Conservation (phyloP, 2,329 filamentous ascomycete genomes). For the Drechslerella coelobrocha region DNA sequence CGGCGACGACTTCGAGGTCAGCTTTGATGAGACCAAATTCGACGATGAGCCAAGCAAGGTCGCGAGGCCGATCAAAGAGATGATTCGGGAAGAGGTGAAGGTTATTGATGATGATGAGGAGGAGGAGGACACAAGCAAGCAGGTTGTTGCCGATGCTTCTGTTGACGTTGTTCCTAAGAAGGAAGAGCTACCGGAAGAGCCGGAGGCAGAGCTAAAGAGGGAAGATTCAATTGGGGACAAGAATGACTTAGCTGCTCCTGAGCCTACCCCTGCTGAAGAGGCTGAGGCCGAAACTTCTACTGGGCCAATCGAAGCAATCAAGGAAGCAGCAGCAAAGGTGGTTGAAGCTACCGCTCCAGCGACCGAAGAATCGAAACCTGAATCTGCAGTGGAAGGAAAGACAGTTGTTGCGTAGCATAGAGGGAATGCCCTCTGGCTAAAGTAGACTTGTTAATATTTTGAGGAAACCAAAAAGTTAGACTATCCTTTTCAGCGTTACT, state of each 20-base stretch:
- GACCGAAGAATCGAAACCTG: constrained; percentile 35
- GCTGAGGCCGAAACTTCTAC: constrained; percentile 3
- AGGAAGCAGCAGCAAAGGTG: constrained; percentile 24
- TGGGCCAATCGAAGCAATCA: constrained; percentile 18
- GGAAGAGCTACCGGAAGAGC: background rate
- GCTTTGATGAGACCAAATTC: constrained; percentile 50
- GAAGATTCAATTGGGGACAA: constrained; percentile 11
- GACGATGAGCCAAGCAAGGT: constrained; percentile 49
- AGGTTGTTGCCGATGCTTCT: constrained; percentile 11
- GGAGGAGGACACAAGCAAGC: constrained; percentile 18
- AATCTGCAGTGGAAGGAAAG: constrained; percentile 31
- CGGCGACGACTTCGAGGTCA: constrained; percentile 47
- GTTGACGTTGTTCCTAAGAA: constrained; percentile 7
- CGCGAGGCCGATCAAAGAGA: constrained; percentile 29
- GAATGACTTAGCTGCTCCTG: constrained; percentile 6
- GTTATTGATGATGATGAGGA: background rate
- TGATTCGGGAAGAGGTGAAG: constrained; percentile 18
- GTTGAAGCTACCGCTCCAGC: constrained; percentile 22
- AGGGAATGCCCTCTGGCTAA: background rate
- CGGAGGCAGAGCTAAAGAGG: background rate
- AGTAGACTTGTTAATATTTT: constrained; percentile 8
- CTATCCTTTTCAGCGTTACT: background rate
- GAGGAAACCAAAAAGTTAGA: constrained; percentile 26
- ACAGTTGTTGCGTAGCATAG: constrained; percentile 22
- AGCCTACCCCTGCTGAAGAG: constrained; percentile 7